Base-by-base conservation (phyloP, 2,329 filamentous ascomycete genomes). In the Neurospora sp. region DNA sequence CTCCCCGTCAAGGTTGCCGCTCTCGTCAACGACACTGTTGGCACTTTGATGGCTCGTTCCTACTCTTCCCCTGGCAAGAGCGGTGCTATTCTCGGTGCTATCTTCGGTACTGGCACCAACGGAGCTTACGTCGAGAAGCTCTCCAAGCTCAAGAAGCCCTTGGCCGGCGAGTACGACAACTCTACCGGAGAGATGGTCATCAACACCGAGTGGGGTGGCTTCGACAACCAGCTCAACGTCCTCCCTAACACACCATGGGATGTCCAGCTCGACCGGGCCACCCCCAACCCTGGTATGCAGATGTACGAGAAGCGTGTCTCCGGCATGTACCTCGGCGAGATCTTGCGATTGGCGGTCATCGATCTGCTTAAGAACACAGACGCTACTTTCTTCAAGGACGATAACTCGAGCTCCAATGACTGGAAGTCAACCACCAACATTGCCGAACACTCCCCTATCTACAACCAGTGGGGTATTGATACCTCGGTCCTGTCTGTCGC, bases 221-320 rank as follows among this genome's bases (percentile, higher is more conserved):
- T 99, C 77, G 96, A 99, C 82, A 98, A 98, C 82, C 88, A 91
- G 75, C 88, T 98, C 74, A 92, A 90, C 75, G 91, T 97, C 23
- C 85, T 99, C 52, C 96, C 95, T 66, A 91, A 89, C 76, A 98
- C 95, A 0, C 83, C 88, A 0, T 98, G 93, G 82, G 96, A 99
- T 78, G 82, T 84, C 67, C 86, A 89, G 70, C 85, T 99, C 33
- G 95, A 99, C 80, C 82, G 84, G 70, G 88, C 90, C 71, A 96
- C 91, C 74, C 89, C 93, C 75, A 98, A 99, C 80, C 95, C 94
- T 0, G 96, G 96, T 36, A 89, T 97, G 72, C 96, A 99, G 79
- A 97, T 98, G 92, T 99, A 98, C 78, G 96, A 99, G 84, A 99
- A 99, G 86, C 91, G 95, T 67, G 91, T 99, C 17, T 97, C 93